These are phyloP conservation scores for Hypoxylon sp. DNA, from an alignment of 2,329 filamentous ascomycete genomes.

Conservation along the genomic window DNA sequence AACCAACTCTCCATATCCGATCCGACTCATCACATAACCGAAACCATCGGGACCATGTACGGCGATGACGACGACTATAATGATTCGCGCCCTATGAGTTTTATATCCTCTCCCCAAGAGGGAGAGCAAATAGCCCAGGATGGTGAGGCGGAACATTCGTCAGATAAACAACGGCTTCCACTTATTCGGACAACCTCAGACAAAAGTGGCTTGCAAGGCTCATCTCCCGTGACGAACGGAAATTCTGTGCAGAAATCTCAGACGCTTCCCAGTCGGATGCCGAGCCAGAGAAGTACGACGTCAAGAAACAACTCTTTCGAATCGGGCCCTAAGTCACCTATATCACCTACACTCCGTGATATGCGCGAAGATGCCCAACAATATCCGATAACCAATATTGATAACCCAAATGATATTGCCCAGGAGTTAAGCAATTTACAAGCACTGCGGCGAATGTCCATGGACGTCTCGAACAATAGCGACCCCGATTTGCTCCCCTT, in stretches of 20 bases:
- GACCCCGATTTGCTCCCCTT: slow-evolving; percentile 84
- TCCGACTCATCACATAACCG: slow-evolving; percentile 93
- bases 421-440: slow-evolving; percentile 94
- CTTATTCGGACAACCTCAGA: slow-evolving; percentile 65
- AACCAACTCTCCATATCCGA: slow-evolving; percentile 81
- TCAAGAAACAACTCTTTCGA: slow-evolving; percentile 58
- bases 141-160: slow-evolving; percentile 51
- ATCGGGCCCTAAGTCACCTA: slow-evolving; percentile 51
- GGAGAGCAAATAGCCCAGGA: slow-evolving; percentile 65
- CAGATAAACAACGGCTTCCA: slow-evolving; percentile 59
- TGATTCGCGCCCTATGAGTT: slow-evolving; percentile 78
- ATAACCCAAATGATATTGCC: slow-evolving; percentile 88
- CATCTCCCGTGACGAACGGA: slow-evolving; percentile 51
- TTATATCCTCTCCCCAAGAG: slow-evolving; percentile 72
- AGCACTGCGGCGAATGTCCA: slow-evolving; percentile 91
- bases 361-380: slow-evolving; percentile 77
- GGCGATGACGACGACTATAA: slow-evolving; percentile 77
- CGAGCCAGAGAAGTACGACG: slow-evolving; percentile 57
- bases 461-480: slow-evolving; percentile 84
- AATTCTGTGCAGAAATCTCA: slow-evolving; percentile 61
- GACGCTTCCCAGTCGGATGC: slow-evolving; percentile 58
- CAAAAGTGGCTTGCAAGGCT: slow-evolving; percentile 52
- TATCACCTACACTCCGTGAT: slow-evolving; percentile 64
- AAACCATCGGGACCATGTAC: slow-evolving; percentile 93
- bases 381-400: slow-evolving; percentile 90